phyloP scores from a whole-genome alignment of 495 filamentous ascomycete genomes.

The Extremus antarcticus region DNA sequence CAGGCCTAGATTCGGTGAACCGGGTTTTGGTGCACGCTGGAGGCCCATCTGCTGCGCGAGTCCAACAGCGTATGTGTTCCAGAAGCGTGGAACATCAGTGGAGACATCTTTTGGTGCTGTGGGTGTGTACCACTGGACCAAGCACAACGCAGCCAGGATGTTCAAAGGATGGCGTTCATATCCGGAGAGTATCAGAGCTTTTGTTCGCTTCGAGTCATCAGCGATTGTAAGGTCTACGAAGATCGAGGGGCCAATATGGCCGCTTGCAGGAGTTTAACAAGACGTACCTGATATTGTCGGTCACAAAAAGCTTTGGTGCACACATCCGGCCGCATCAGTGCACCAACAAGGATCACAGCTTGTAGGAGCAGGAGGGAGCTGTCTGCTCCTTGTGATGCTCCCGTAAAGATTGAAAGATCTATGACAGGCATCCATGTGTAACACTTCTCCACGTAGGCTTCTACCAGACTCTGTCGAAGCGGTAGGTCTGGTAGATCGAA shows the following conservation, averaged over 20 bases:
- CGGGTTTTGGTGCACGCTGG: not conserved
- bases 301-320: not conserved
- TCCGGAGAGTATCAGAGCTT: not conserved
- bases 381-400: not conserved
- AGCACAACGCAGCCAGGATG: not conserved
- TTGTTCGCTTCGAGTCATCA: not conserved
- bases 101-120: not conserved
- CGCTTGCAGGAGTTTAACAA: not conserved
- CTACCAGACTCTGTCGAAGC: not conserved
- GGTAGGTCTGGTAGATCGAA: slow-evolving; percentile 1
- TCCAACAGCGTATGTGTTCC: slow-evolving; percentile 2
- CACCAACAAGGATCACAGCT: not conserved
- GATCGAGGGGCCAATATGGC: no score
- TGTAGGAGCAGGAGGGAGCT: not conserved
- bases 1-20: not conserved
- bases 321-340: not conserved
- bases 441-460: not conserved
- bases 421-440: slow-evolving; percentile 1
- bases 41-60: not conserved
- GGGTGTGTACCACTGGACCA: not conserved
- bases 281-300: not conserved
- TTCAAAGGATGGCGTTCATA: not conserved
- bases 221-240: not conserved
- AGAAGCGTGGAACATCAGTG: not conserved
- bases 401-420: not conserved